A percentile compares a stretch with the other conserved stretches of the same genome.
Conservation (phyloP, 805 yeast species). For the Nakazawaea ambrosiae region DNA sequence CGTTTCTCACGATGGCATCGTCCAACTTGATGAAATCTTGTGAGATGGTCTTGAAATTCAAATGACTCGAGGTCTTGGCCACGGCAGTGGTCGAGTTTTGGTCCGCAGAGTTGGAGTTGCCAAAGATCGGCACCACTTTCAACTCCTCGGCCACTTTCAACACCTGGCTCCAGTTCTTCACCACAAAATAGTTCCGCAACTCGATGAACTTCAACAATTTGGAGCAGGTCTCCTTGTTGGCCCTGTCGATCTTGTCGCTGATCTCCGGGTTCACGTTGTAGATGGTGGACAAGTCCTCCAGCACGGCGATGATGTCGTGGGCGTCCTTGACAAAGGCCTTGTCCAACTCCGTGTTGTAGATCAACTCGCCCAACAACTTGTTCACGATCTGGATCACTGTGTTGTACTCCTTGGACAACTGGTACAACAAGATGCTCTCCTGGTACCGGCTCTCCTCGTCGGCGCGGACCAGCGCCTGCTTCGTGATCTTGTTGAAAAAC, state of each 20-base stretch:
- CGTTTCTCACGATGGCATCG: conserved; percentile 66
- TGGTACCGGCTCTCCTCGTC: conserved; percentile 86
- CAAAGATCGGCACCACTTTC: conserved; percentile 55
- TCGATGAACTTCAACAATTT: conserved; percentile 59
- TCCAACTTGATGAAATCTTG: conserved; percentile 60
- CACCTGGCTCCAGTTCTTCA: conserved; percentile 52
- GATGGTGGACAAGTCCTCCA: conserved; percentile 35
- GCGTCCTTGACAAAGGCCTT: conserved; percentile 44
- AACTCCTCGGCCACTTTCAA: conserved; percentile 49
- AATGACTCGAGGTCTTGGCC: conserved; percentile 45
- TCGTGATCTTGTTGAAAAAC: conserved; percentile 67
- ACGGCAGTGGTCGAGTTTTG: conserved; percentile 18
- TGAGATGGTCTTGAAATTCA: conserved; percentile 57
- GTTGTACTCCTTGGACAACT: conserved; percentile 81
- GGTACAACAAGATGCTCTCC: conserved; percentile 82
- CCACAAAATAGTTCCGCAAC: conserved; percentile 54
- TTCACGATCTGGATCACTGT: conserved; percentile 72
- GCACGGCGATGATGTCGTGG: conserved; percentile 39
- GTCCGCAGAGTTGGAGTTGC: background rate
- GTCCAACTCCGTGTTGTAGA: conserved; percentile 65
- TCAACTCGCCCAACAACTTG: conserved; percentile 68
- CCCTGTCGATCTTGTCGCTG: conserved; percentile 43
- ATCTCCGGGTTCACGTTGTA: conserved; percentile 54
- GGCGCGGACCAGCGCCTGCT: conserved; percentile 77
- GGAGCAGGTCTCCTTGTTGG: conserved; percentile 58